Percentiles rank a stretch among this genome's conserved stretches.
Conservation (phyloP, 2,329 filamentous ascomycete genomes). For the Aspergillus hortae region DNA sequence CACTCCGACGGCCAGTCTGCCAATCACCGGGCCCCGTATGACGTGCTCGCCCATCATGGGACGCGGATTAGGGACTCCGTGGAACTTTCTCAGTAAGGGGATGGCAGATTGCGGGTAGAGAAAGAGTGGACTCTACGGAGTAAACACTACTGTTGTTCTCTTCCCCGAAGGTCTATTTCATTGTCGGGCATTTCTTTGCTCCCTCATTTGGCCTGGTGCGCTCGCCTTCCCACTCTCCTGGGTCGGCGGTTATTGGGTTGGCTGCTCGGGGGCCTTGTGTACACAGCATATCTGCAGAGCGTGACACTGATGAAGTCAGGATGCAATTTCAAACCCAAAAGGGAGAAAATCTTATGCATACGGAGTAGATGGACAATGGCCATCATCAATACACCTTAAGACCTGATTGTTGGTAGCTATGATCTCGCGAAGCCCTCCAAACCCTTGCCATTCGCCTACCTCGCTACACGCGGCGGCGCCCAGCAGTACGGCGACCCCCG, state of each 20-base stretch:
- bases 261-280: neutral
- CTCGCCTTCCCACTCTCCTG: slow-evolving; percentile 14
- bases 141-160: slow-evolving; percentile 7
- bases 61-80: slow-evolving; percentile 4
- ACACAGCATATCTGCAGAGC: no score
- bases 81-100: slow-evolving; percentile 1
- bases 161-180: slow-evolving; percentile 5
- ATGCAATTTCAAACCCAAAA: no score
- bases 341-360: no score
- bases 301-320: no score
- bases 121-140: slow-evolving; percentile 1
- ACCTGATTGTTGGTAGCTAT: no score
- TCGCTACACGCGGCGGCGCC: neutral
- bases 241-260: slow-evolving; percentile 9
- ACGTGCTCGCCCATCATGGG: slow-evolving; percentile 15
- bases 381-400: neutral
- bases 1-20: neutral
- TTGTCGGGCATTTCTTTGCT: slow-evolving; percentile 11
- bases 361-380: no score
- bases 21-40: slow-evolving; percentile 7
- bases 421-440: neutral
- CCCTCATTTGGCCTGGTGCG: neutral
- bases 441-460: neutral
- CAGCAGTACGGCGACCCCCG: neutral
- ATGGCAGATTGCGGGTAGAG: neutral